Base-by-base conservation (phyloP, 805 yeast species). In the Schwanniomyces occidentalis region DNA sequence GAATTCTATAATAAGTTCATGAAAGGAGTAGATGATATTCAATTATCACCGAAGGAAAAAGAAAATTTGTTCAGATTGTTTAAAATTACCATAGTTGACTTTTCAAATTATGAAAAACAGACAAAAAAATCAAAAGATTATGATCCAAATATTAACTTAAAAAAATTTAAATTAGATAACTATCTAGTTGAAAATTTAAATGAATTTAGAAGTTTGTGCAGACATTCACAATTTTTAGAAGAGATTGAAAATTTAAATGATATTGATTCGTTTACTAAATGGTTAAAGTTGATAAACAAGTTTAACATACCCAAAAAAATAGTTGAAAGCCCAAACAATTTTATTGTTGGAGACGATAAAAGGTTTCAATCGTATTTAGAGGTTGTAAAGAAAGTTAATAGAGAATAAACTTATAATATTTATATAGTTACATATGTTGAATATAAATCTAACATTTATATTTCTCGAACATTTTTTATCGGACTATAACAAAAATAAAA, bases 271-370 rank as follows among this genome's bases (percentile, higher is more conserved):
- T 60, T 49, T 33, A 52, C 49, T 15, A 56, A 53, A 24, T 65
- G 71, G 71, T 39, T 55, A 28, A 26, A 39, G 5, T 34, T 65
- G 8, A 46, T 62, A 28, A 58, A 60, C 24, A 32, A 31, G 8
- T 30, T 37, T 18, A 15, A 45, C 2, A 27, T 65, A 2, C 54
- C 61, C 4, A 30, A 26, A 3, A 24, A 20, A 4, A 34, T 64
- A 4, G 63, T 44, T 2, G 52, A 58, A 22, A 45, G 56, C 30
- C 49, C 54, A 14, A 45, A 49, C 15, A 68, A 68, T 36, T 68
- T 63, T 41, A 44, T 68, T 7, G 57, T 68, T 7, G 73, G 72
- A 4, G 70, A 65, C 34, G 64, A 59, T 15, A 68, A 68, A 41
- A 44, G 73, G 22, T 42, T 58, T 8, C 51, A 48, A 21, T 45